Percentiles rank a stretch among this genome's conserved stretches.
Evolutionary conservation across 2,329 filamentous ascomycete species (phyloP).

Genomic region (Trichoderma pleuroti): DNA sequence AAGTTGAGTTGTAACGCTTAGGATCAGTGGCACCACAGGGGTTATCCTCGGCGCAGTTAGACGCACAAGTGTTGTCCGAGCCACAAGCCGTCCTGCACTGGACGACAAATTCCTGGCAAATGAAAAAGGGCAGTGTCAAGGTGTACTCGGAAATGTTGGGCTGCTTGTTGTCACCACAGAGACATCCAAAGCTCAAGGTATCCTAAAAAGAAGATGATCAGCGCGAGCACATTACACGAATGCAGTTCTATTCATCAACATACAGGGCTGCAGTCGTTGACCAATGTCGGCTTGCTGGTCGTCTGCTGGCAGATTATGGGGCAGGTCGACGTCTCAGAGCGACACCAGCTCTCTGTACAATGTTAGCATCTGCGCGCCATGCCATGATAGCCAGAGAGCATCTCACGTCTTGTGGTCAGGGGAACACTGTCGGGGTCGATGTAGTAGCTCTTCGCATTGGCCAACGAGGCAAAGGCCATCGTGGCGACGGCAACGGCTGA

Average conservation of each 20-base stretch:
- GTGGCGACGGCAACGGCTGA: slow-evolving; percentile 53
- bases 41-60: slow-evolving; percentile 60
- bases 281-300: slow-evolving; percentile 46
- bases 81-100: slow-evolving; percentile 62
- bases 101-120: slow-evolving; percentile 67
- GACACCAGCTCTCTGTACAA: slow-evolving; percentile 59
- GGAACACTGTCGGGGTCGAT: slow-evolving; percentile 63
- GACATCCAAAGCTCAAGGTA: slow-evolving; percentile 64
- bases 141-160: slow-evolving; percentile 76
- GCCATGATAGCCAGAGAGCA: neutral
- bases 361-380: slow-evolving; percentile 23
- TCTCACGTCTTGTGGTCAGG: slow-evolving; percentile 49
- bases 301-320: slow-evolving; percentile 68
- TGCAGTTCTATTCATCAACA: slow-evolving; percentile 20
- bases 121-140: slow-evolving; percentile 73
- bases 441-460: slow-evolving; percentile 50
- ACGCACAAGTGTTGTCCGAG: slow-evolving; percentile 54
- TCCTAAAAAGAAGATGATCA: slow-evolving; percentile 38
- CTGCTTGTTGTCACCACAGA: slow-evolving; percentile 62
- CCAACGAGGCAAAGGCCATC: slow-evolving; percentile 48
- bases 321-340: slow-evolving; percentile 59
- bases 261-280: slow-evolving; percentile 68
- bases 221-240: neutral
- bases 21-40: slow-evolving; percentile 71
- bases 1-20: slow-evolving; percentile 51